Base-by-base conservation (phyloP, 192 early-diverging fungal species). In the Podila minutissima region DNA sequence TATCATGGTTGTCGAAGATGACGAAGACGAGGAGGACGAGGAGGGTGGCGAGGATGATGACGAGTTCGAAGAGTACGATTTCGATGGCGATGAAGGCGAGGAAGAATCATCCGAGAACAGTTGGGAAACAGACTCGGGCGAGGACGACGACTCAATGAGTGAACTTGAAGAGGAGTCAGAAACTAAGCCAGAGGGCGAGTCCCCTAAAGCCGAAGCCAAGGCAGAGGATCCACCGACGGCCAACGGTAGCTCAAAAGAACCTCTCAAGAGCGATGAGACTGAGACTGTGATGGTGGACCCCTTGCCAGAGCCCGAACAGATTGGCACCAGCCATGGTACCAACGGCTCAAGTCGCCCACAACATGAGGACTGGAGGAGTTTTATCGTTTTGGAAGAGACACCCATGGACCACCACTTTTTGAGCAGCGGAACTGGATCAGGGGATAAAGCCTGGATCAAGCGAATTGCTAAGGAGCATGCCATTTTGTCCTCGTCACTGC, bases 111-210 rank as follows among this genome's bases (percentile, higher is more conserved):
- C 72, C 5, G 86, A 83, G 19, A 68, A 64, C 28, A 84, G 73
- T 41, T 83, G 84, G 76, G 79, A 82, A 37, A 84, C 75, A 12
- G 88, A 84, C 15, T 88, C 83, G 15, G 88, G 61, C n/a, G 67
- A 63, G 17, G 87, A 83, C 3, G 74, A 76, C 15, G 71, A 74
- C 2, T 62, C 74, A 1, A 62, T 67, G 65, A 64, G 61, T 37
- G 81, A 85, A 15, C 31, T 35, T 13, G 81, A 82, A 13, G 78
- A 46, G 20, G 60, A 50, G 28, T 11, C 49, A 55, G 24, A 55
- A 26, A n/a, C 53, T 24, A 55, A 4, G 12, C 53, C 53, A 22
- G 22, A 55, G 11, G 53, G 6, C 6, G 53, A 55, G 10, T 28
- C 38, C n/a, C 62, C 31, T 9, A 71, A 86, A 7, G 79, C 57